These are phyloP conservation scores for Aspergillus japonicus DNA, from an alignment of 2,329 filamentous ascomycete genomes.

Conservation along the genomic window DNA sequence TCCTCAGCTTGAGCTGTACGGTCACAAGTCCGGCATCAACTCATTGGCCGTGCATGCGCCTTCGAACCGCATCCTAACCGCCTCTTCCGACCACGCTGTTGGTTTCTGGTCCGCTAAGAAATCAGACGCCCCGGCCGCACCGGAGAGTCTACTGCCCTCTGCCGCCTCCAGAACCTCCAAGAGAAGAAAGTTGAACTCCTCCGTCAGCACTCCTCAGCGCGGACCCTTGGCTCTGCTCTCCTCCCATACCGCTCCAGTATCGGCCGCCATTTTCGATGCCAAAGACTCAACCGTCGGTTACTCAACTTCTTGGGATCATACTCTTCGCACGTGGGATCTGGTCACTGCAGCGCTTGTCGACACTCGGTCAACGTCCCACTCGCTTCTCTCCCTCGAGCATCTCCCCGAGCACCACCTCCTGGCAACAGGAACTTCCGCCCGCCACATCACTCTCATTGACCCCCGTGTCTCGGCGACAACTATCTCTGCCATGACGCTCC, in stretches of 20 bases:
- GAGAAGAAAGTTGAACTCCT: slow-evolving; percentile 68
- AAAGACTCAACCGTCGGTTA: slow-evolving; percentile 86
- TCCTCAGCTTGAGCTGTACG: slow-evolving; percentile 77
- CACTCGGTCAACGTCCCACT: slow-evolving; percentile 78
- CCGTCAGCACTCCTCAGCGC: slow-evolving; percentile 64
- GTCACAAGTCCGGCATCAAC: slow-evolving; percentile 73
- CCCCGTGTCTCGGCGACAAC: slow-evolving; percentile 74
- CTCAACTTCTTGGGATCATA: slow-evolving; percentile 87
- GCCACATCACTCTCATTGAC: slow-evolving; percentile 91
- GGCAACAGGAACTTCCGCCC: slow-evolving; percentile 75
- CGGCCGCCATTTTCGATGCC: slow-evolving; percentile 79
- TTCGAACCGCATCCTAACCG: slow-evolving; percentile 77
- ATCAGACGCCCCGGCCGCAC: slow-evolving; percentile 70
- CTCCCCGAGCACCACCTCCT: slow-evolving; percentile 65
- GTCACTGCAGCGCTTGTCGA: slow-evolving; percentile 76
- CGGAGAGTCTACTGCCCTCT: slow-evolving; percentile 66
- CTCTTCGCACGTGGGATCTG: slow-evolving; percentile 85
- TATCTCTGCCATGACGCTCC: slow-evolving; percentile 83
- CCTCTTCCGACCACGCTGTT: slow-evolving; percentile 76
- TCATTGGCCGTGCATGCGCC: slow-evolving; percentile 70
- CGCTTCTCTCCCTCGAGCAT: slow-evolving; percentile 75
- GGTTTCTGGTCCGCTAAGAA: slow-evolving; percentile 88
- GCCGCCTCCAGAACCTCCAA: slow-evolving; percentile 66
- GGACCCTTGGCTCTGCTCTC: slow-evolving; percentile 74
- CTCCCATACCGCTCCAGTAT: slow-evolving; percentile 71